phyloP scores from a whole-genome alignment of 2,329 filamentous ascomycete species.

The Teratosphaeria gauchensis region DNA sequence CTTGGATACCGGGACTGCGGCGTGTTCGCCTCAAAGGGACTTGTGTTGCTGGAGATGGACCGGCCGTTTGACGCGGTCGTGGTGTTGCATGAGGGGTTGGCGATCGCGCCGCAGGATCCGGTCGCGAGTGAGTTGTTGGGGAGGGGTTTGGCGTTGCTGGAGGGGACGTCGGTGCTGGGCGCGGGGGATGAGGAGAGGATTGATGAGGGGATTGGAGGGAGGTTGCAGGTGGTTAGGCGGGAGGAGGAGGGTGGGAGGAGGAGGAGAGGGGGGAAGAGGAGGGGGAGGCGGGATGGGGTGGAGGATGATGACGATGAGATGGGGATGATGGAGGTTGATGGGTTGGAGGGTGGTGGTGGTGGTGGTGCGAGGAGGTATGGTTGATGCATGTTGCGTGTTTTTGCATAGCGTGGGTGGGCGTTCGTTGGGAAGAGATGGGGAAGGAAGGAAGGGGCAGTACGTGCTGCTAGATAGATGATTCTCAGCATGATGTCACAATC shows the following conservation, averaged over 20 bases:
- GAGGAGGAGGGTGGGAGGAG: not conserved
- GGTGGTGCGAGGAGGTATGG: too few species aligned
- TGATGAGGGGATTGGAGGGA: conserved; percentile 5
- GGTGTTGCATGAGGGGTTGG: conserved; percentile 74
- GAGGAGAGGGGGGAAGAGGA: not conserved
- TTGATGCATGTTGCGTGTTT: too few species aligned
- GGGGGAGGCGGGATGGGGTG: not conserved
- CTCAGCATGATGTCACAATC: too few species aligned
- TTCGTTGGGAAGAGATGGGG: too few species aligned
- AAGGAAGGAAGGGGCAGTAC: too few species aligned
- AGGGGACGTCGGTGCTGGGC: conserved; percentile 38
- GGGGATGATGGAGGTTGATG: not conserved
- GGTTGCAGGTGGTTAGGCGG: not conserved
- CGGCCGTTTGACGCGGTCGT: conserved; percentile 67
- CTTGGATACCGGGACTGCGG: conserved; percentile 65
- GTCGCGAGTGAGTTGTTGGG: conserved; percentile 70
- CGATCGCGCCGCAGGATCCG: conserved; percentile 68
- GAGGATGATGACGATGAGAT: not conserved
- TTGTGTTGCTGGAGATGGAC: conserved; percentile 71
- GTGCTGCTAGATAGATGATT: too few species aligned
- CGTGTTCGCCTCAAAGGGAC: conserved; percentile 72
- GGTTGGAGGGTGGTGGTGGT: too few species aligned
- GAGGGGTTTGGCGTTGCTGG: conserved; percentile 58
- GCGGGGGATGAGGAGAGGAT: conserved; percentile 32
- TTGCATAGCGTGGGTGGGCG: too few species aligned